Evolutionary conservation across 495 filamentous ascomycete genomes (phyloP).

Genomic region (Astrothelium subdiscretum): DNA sequence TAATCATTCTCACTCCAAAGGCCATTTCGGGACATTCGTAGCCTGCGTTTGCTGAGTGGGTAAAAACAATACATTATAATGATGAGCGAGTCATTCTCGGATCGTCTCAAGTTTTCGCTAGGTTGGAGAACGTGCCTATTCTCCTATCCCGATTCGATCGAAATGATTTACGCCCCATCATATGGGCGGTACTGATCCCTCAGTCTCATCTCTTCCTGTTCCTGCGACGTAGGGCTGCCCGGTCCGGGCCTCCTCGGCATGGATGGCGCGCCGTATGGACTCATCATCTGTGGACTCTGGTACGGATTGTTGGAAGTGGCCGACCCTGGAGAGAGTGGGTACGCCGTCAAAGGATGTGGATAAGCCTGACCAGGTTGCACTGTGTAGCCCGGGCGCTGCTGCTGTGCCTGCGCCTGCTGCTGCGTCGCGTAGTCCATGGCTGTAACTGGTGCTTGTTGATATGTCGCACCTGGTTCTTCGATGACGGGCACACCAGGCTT

Average conservation of each 20-base stretch:
- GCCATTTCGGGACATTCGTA: not conserved
- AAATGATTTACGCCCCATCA: not conserved
- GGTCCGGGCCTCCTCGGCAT: not conserved
- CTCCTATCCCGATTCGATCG: not conserved
- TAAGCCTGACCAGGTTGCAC: not conserved
- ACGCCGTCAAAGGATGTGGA: not conserved
- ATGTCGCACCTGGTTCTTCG: slow-evolving; percentile 7
- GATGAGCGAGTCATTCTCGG: not conserved
- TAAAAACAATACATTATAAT: not conserved
- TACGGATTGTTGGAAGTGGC: not conserved
- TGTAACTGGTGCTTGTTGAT: not conserved
- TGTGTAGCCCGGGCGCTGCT: not conserved
- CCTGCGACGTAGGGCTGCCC: not conserved
- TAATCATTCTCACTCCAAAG: not conserved
- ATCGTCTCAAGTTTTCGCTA: not conserved
- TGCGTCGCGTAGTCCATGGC: not conserved
- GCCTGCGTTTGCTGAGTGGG: not conserved
- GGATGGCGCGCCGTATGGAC: not conserved
- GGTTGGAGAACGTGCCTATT: not conserved
- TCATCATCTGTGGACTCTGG: not conserved
- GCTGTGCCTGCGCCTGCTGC: not conserved
- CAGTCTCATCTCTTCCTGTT: not conserved
- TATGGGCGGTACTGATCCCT: not conserved
- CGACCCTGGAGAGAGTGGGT: not conserved
- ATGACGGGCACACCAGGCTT: slow-evolving; percentile 17